Evolutionary conservation across 768 basidiomycete genomes (phyloP), one percentile per base, ranked within the genome.

Genomic region (Rhizopogon sp.): DNA sequence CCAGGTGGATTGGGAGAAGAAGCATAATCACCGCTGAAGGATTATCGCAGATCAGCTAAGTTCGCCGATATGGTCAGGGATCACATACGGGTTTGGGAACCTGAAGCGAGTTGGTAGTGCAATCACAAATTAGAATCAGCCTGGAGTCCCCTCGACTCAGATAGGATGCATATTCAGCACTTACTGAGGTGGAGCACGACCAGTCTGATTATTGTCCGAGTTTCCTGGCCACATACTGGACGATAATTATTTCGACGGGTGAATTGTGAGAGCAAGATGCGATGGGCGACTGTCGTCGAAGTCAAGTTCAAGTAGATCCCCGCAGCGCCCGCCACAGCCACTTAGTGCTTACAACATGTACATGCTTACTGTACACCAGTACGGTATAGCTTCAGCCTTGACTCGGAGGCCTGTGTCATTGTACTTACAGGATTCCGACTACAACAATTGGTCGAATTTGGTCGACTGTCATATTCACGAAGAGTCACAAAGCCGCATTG

Each of bases 81-180:
- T n/a, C 10, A 57, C 64, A 45, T 55, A 65, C 64, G 44, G 10
- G 43, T 52, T 47, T 14, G 53, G 59, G 41, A 46, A 65, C 31
- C 61, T 59, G 37, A 33, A 41, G 47, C 25, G 47, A 31, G 35
- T 37, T 39, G 35, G 42, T 3, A 6, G 14, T 39, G 39, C 25
- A 17, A 22, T 39, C 43, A 39, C 28, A 37, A 28, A 39, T 37
- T 52, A 13, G 16, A 29, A 14, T 53, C 45, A 53, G 31, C 33
- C 17, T n/a, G 5, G 10, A 33, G 7, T 33, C 25, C 25, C 25
- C 25, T 25, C 25, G 25, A 25, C 25, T 25, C 4, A 25, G 11
- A 17, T 22, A 20, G 6, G 33, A 35, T 7, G 20, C 14, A 31
- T 22, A 25, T 31, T n/a, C 39, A 33, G 35, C 9, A 56, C 66